Evolutionary conservation across 257 asterid species (phyloP).

Genomic region (Penstemon davidsonii): DNA sequence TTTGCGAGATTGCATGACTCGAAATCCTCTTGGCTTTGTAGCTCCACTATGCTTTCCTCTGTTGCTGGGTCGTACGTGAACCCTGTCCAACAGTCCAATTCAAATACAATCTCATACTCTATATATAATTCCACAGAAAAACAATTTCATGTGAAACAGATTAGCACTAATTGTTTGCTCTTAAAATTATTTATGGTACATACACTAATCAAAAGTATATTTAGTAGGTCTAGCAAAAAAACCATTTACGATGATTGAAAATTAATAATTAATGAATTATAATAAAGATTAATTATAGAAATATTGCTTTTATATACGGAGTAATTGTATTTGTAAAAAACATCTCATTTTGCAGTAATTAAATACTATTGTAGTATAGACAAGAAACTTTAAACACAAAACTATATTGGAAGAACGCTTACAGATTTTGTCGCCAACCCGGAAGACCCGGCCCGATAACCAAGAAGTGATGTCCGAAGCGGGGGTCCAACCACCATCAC

Average conservation of each 20-base stretch:
- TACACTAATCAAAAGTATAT: too few relatives aligned
- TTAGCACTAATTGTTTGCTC: too few relatives aligned
- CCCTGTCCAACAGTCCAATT: conserved; percentile 34
- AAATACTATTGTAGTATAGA: too few relatives aligned
- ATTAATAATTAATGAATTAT: too few relatives aligned
- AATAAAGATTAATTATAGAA: too few relatives aligned
- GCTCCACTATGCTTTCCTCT: conserved; percentile 52
- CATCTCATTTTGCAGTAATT: not conserved
- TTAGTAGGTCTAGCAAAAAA: too few relatives aligned
- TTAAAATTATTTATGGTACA: too few relatives aligned
- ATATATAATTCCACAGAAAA: too few relatives aligned
- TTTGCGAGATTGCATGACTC: conserved; percentile 52
- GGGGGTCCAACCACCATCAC: conserved; percentile 48
- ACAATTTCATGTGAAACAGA: too few relatives aligned
- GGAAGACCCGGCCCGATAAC: conserved; percentile 57
- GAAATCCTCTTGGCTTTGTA: conserved; percentile 51
- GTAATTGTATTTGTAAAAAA: not conserved
- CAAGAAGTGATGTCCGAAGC: conserved; percentile 46
- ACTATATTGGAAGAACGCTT: not conserved
- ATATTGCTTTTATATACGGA: too few relatives aligned
- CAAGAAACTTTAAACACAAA: not conserved
- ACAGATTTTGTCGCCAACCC: conserved; percentile 73
- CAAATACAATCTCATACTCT: too few relatives aligned
- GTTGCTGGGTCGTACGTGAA: conserved; percentile 40
- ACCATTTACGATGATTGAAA: too few relatives aligned